phyloP scores from a whole-genome alignment of 2,329 filamentous ascomycete species.

The Fusarium xyrophilum region DNA sequence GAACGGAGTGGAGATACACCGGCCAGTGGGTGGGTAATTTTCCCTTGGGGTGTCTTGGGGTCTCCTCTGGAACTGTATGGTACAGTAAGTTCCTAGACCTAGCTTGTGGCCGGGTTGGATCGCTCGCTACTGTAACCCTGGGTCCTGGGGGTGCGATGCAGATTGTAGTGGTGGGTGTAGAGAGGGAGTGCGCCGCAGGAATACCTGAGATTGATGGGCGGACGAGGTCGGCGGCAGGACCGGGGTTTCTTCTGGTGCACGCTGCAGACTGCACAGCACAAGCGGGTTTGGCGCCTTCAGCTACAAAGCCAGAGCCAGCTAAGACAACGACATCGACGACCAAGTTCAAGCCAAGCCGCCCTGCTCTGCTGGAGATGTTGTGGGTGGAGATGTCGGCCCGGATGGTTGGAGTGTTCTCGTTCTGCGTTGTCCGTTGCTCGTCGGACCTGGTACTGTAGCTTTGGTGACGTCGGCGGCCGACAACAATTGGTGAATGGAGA shows the following conservation, averaged over 20 bases:
- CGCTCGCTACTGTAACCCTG: slow-evolving; percentile 32
- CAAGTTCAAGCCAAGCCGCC: slow-evolving; percentile 39
- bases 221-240: slow-evolving; percentile 42
- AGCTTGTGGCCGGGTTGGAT: slow-evolving; percentile 35
- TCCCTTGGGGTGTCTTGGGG: slow-evolving; percentile 41
- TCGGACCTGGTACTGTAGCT: slow-evolving; percentile 34
- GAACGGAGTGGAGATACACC: slow-evolving; percentile 42
- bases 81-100: slow-evolving; percentile 28
- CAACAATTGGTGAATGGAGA: slow-evolving; percentile 23
- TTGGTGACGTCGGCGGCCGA: slow-evolving; percentile 41
- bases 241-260: slow-evolving; percentile 38
- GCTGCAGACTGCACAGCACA: slow-evolving; percentile 13
- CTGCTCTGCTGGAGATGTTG: slow-evolving; percentile 40
- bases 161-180: slow-evolving; percentile 18
- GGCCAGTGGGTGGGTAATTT: slow-evolving; percentile 41
- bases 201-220: slow-evolving; percentile 38
- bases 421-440: slow-evolving; percentile 32
- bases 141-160: slow-evolving; percentile 19
- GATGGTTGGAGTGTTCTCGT: slow-evolving; percentile 41
- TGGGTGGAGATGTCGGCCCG: slow-evolving; percentile 43
- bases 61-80: slow-evolving; percentile 30
- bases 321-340: slow-evolving; percentile 31
- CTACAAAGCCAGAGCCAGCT: slow-evolving; percentile 36
- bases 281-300: slow-evolving; percentile 46
- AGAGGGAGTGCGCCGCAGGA: slow-evolving; percentile 33